Evolutionary conservation across 2,329 filamentous ascomycete species (phyloP).

Genomic region (Scedosporium minutisporum): DNA sequence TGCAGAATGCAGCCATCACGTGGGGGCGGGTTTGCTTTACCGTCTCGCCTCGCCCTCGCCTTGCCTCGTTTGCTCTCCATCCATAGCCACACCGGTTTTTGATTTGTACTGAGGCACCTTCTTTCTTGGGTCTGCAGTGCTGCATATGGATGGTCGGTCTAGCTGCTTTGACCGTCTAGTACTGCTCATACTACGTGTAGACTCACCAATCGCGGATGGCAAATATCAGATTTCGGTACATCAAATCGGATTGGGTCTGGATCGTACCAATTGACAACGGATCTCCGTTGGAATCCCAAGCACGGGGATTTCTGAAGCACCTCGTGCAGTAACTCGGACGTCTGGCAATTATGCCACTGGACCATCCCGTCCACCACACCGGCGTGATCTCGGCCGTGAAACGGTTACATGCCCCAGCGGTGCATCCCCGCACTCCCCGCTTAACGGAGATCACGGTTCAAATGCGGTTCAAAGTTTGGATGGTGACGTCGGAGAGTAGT

Average conservation of each 20-base stretch:
- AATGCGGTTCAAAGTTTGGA: not conserved
- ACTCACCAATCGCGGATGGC: not conserved
- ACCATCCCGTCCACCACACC: not conserved
- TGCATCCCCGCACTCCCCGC: not conserved
- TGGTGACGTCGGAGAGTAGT: not conserved
- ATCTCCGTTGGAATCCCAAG: not conserved
- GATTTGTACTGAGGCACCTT: too few species aligned
- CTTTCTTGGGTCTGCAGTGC: not conserved
- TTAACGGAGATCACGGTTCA: not conserved
- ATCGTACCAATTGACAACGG: not conserved
- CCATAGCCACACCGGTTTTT: too few species aligned
- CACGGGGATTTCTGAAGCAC: not conserved
- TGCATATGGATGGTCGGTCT: not conserved
- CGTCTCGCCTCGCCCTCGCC: not conserved
- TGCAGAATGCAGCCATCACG: constrained; percentile 1
- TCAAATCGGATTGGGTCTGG: not conserved
- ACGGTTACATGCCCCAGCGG: not conserved
- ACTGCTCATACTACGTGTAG: not conserved
- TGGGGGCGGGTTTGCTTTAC: not conserved
- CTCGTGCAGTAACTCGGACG: not conserved
- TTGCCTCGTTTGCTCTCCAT: not conserved
- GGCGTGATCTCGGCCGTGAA: constrained; percentile 2
- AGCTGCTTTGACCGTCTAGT: not conserved
- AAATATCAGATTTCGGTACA: not conserved
- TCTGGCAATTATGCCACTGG: not conserved